Conservation (phyloP, 352 stramenopile species). For the Globisporangium rhizosaccharum region DNA sequence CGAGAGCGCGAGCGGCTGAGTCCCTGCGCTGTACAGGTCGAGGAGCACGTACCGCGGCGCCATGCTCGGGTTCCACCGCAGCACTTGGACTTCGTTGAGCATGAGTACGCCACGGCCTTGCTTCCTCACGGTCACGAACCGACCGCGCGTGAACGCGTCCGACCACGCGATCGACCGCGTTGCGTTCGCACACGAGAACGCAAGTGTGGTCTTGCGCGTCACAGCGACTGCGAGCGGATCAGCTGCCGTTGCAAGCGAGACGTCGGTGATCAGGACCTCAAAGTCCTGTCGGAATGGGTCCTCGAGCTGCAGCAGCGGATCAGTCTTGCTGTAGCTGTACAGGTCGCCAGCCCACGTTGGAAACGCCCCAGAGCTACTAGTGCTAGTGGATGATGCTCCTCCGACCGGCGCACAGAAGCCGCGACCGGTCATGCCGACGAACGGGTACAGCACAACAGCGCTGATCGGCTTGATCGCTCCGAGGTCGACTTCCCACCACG, state of each 20-base stretch:
- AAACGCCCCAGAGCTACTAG: not conserved
- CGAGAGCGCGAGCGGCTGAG: conserved; percentile 30
- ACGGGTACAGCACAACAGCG: conserved; percentile 45
- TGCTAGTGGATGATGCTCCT: not conserved
- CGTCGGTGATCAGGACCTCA: conserved; percentile 33
- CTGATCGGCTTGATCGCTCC: conserved; percentile 35
- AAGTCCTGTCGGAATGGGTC: conserved; percentile 54
- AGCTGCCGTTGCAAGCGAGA: conserved; percentile 15
- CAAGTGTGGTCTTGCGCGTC: conserved; percentile 21
- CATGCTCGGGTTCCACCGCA: conserved; percentile 50
- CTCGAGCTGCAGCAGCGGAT: conserved; percentile 33
- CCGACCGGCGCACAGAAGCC: conserved; percentile 20
- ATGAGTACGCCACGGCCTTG: conserved; percentile 33
- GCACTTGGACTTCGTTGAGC: conserved; percentile 66
- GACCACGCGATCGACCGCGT: conserved; percentile 28
- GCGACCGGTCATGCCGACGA: conserved; percentile 29
- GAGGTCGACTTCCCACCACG: conserved; percentile 76
- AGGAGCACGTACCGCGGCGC: conserved; percentile 41
- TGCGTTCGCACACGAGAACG: conserved; percentile 46
- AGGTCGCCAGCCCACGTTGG: conserved; percentile 36
- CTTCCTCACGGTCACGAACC: conserved; percentile 47
- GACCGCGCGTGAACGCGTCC: conserved; percentile 30
- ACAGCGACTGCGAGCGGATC: conserved; percentile 12
- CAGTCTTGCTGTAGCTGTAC: conserved; percentile 27
- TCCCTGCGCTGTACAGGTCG: conserved; percentile 36